Conservation (phyloP, 176 grass and related monocot species). For the Avena eriantha region DNA sequence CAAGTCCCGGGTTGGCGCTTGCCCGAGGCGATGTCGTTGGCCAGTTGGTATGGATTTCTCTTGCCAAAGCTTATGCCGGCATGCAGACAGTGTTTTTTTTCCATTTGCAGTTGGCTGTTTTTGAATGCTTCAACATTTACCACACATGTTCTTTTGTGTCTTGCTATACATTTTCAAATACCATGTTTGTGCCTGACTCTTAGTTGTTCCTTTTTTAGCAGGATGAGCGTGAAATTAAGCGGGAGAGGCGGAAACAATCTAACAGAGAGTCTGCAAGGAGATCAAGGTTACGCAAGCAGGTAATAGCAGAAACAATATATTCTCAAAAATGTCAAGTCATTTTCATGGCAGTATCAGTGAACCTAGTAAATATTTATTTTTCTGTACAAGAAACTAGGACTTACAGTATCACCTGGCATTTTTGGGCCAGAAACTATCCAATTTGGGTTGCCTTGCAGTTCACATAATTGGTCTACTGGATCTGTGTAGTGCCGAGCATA, state of each 20-base stretch:
- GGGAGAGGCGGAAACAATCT: constrained; percentile 93
- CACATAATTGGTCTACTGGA: not conserved
- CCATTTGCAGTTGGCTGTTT: not conserved
- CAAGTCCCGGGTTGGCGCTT: constrained; percentile 40
- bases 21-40: constrained; percentile 35
- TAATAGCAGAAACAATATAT: constrained; percentile 41
- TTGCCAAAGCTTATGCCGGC: not conserved
- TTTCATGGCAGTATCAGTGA: not conserved
- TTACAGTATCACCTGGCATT: not conserved
- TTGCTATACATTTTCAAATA: constrained; percentile 21
- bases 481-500: not conserved
- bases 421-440: not conserved
- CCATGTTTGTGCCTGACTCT: not conserved
- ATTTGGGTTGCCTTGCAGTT: not conserved
- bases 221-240: constrained; percentile 88
- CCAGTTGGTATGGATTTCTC: constrained; percentile 36
- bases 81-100: constrained; percentile 13
- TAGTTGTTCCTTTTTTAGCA: constrained; percentile 43
- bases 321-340: not conserved
- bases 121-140: constrained; percentile 9
- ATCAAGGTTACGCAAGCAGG: constrained; percentile 95
- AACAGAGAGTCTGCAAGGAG: constrained; percentile 94
- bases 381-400: not conserved
- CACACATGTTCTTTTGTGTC: not conserved
- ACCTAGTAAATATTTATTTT: constrained; percentile 19